These are phyloP conservation scores for Rachicladosporium sp. DNA, from an alignment of 2,329 filamentous ascomycete species.

Conservation along the genomic window DNA sequence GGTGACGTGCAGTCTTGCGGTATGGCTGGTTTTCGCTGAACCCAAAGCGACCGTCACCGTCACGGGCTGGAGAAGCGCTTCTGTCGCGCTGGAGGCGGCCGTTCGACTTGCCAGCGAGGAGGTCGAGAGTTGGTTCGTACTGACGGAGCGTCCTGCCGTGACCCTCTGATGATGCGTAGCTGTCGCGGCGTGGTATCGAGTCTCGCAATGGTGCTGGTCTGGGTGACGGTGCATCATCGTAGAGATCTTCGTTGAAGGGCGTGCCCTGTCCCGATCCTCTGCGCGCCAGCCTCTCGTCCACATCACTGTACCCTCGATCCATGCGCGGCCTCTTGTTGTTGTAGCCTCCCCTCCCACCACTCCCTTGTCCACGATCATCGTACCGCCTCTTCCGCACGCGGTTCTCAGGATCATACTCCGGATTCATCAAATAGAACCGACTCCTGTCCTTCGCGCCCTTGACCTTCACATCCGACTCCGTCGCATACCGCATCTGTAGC, in stretches of 20 bases:
- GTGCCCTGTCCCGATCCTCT: conserved; percentile 10
- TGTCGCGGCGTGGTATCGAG: conserved; percentile 2
- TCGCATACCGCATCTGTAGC: conserved; percentile 62
- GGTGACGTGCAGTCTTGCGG: conserved; percentile 29
- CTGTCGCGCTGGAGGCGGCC: conserved; percentile 42
- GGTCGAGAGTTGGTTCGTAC: conserved; percentile 10
- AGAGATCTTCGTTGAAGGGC: conserved; percentile 64
- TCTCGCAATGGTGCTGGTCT: neutral
- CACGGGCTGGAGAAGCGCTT: conserved; percentile 45
- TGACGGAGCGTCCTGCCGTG: conserved; percentile 2
- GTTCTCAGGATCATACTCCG: conserved; percentile 74
- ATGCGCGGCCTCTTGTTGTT: conserved; percentile 46
- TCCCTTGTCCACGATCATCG: conserved; percentile 4
- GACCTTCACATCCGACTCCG: conserved; percentile 66
- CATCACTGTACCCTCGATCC: conserved; percentile 37
- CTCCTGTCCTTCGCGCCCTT: conserved; percentile 67
- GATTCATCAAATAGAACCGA: conserved; percentile 84
- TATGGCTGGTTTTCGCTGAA: conserved; percentile 39
- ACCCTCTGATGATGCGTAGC: conserved; percentile 13
- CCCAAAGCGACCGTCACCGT: conserved; percentile 36
- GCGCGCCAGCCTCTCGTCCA: conserved; percentile 22
- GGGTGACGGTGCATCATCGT: conserved; percentile 52
- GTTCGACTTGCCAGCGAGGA: conserved; percentile 19
- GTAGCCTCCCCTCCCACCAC: conserved; percentile 17
- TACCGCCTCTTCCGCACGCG: conserved; percentile 31